phyloP scores from a whole-genome alignment of 1,139 yeast genomes.

The Meyerozyma sp. region DNA sequence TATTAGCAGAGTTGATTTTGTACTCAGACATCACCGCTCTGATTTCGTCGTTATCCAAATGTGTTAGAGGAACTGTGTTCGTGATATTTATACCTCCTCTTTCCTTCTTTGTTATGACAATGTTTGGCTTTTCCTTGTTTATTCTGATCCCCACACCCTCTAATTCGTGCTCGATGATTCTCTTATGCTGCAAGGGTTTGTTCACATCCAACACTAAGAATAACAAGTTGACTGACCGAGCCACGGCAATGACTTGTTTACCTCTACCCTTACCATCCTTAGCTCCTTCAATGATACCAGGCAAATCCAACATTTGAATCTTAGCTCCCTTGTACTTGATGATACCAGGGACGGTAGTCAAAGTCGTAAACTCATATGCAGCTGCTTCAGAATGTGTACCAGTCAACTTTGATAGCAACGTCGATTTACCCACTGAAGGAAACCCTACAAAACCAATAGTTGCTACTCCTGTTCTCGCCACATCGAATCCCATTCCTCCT shows the following conservation, averaged over 20 bases:
- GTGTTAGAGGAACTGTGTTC: slow-evolving; percentile 87
- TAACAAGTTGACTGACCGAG: slow-evolving; percentile 88
- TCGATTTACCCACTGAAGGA: slow-evolving; percentile 97
- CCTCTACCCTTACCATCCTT: slow-evolving; percentile 99
- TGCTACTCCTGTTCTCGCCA: slow-evolving; percentile 96
- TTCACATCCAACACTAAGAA: slow-evolving; percentile 93
- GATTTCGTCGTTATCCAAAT: slow-evolving; percentile 86
- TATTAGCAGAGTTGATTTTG: slow-evolving; percentile 93
- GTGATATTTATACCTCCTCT: slow-evolving; percentile 94
- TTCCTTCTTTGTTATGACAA: slow-evolving; percentile 85
- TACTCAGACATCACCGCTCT: slow-evolving; percentile 95
- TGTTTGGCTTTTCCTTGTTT: slow-evolving; percentile 89
- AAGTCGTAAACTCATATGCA: slow-evolving; percentile 93
- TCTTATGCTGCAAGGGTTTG: slow-evolving; percentile 91
- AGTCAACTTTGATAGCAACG: slow-evolving; percentile 78
- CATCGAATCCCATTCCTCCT: slow-evolving; percentile 90
- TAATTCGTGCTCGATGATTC: slow-evolving; percentile 86
- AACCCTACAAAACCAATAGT: slow-evolving; percentile 96
- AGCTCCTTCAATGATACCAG: slow-evolving; percentile 99
- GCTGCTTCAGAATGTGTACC: slow-evolving; percentile 98
- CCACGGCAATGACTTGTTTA: slow-evolving; percentile 97
- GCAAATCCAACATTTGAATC: slow-evolving; percentile 95
- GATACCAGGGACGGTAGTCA: slow-evolving; percentile 96
- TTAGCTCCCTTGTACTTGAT: slow-evolving; percentile 95
- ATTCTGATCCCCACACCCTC: slow-evolving; percentile 97